Base-by-base conservation (phyloP, 83 land plant species). In the Thuja plicata region DNA sequence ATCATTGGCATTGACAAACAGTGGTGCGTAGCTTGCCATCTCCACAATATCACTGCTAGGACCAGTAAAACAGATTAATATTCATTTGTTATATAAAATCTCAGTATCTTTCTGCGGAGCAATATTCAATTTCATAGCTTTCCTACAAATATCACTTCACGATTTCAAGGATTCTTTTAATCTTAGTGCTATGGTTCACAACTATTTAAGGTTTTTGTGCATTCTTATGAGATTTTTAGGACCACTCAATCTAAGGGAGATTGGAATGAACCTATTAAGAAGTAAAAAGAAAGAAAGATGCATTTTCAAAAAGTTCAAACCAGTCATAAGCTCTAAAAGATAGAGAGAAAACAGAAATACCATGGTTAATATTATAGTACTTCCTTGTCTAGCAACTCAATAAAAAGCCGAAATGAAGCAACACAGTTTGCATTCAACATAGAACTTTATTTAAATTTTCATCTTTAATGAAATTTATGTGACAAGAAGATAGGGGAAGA, bases 21-120 rank as follows among this genome's bases (percentile, higher is more conserved):
- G 95, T 48, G 99, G 99, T 80, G 99, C 99, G 92, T 95, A 96
- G 92, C 99, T 97, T 91, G 96, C 99, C 99, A 98, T 97, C 77
- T 91, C 90, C 86, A 98, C 97, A 17, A 93, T 88, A 92, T 98
- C 99, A 94, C 99, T 97, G 94, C 84, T 90, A 71, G n/a, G 73
- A 52, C 87, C 16, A 74, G 16, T 55, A 37, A 43, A 73, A 41
- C 70, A 84, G n/a, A 74, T 57, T 19, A 43, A 60, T 77, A 76
- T 43, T 70, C 19, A 84, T 86, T 41, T 35, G 19, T 76, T 78
- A 46, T 83, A 70, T 78, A 86, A 71, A 27, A 4, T 0, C 79
- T 41, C 89, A 60, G 60, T 86, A n/a, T 6, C 24, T 45, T 41
- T 86, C 35, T 74, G 54, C 55, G 24, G n/a, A 35, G 52, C 84